Base-by-base conservation (phyloP, 2,329 filamentous ascomycete genomes). In the Talaromyces sp. region DNA sequence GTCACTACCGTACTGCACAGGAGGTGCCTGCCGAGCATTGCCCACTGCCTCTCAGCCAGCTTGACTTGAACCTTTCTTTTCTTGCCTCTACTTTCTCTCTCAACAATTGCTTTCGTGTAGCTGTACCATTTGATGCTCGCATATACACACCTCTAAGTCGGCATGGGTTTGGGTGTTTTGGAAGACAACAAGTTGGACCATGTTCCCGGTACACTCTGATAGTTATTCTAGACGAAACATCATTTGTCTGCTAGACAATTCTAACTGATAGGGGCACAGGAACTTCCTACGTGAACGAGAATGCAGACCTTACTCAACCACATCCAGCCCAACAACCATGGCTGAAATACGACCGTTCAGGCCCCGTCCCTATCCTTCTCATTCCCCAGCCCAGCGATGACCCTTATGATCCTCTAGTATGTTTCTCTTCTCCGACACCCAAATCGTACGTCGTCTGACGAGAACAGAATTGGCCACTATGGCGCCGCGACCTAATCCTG, bases 311-410 rank as follows among this genome's bases (percentile, higher is more conserved):
- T 60, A 52, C 67, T 69, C 23, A 44, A 11, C 21, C 39, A 18
- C 50, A 39, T 7, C 11, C 28, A 33, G 33, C 40, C 16, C 46
- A 55, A 23, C 65, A 78, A 75, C 70, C 75, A 14, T 79, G 80
- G 64, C 76, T 95, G 68, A 96, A 95, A 76, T 90, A 87, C 75
- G 90, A 93, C 75, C 83, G 76, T 59, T 88, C 82, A 66, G 88
- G 90, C 37, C 80, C 82, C 18, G 76, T 83, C 18, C 86, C 87
- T 58, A 89, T 93, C 69, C 90, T 97, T 68, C 85, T 97, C 35
- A 89, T 96, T 5, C 93, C 93, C 5, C 93, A 97, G 72, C 93
- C 93, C 2, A 93, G 88, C 66, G 89, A 96, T 75, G 91, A 96
- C 73, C 91, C 91, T 3, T 93, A 96, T 73, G 93, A 97, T 76